Base-by-base conservation (phyloP, 2,329 filamentous ascomycete genomes). In the Coccinonectria pachysandricola region DNA sequence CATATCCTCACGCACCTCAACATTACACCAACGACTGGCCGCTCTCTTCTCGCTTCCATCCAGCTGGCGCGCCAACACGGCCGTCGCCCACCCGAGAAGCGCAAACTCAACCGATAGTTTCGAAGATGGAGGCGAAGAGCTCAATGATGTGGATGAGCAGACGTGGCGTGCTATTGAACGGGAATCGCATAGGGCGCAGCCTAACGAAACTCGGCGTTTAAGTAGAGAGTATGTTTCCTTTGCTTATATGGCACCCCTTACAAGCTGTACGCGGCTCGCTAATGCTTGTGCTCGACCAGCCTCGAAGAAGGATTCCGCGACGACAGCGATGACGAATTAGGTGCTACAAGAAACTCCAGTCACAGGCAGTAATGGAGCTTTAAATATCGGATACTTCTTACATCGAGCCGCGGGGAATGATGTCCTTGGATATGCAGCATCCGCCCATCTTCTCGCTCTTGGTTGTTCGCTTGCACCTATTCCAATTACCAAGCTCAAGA, bases 181-280 rank as follows among this genome's bases (percentile, higher is more conserved):
- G 12, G 47, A 49, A 23, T 39, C 42, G 10, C 43, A 40, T 7
- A 49, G 56, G 16, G 46, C 48, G 8, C 52, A 53, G 23, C 53
- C 56, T 23, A 68, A 73, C 34, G 65, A 63, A 24, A 58, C 65
- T 21, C 62, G 71, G 40, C 65, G 85, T 36, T 46, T 93, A 35
- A 88, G 83, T 51, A 65, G 84, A 56, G 85, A 93, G 60, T 74
- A 54, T 50, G 68, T 60, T n/a, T 25, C 7, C 8, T 19, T 3
- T 18, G 3, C 6, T 11, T 7, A 10, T 12, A 8, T n/a, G 10
- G 13, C 9, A 16, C 15, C 19, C 12, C 12, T 19, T 11, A 13
- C 7, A 24, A 7, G 10, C 8, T 16, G 7, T 30, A 23, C 8
- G 14, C 26, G 7, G 15, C 14, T 32, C 27, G 23, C 37, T 45